Evolutionary conservation across 768 basidiomycete species (phyloP), one percentile per base, ranked within the genome.

Genomic region (Hortiboletus campestris): DNA sequence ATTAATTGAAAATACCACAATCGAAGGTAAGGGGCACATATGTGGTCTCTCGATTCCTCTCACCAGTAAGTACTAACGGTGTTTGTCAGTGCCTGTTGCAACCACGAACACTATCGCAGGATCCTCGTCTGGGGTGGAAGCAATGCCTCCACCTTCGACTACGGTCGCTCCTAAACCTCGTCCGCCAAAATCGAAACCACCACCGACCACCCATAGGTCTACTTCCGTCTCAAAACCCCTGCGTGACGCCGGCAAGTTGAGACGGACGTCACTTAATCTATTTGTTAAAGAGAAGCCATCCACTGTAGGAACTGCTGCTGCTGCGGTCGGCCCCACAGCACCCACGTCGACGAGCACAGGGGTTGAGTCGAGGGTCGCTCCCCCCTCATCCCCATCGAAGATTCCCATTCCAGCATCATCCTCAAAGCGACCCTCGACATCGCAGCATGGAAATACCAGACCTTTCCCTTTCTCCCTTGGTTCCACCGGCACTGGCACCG

Each of bases 321-420:
- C 20, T 9, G 17, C 17, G 2, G 22, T 13, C 3, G 43, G 8
- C 11, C 14, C 49, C 16, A 25, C 46, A 11, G 16, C 43, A 43
- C 54, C 59, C 7, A 49, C 53, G 6, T 59, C 58, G 14, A 60
- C 48, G 16, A 46, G 35, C 35, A 57, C 3, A 14, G 55, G 12
- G 59, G 60, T 39, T 36, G 20, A 42, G 10, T 64, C 63, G 32
- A 59, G 25, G 51, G 20, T 16, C 2, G 20, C 43, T 12, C 39
- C 54, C 14, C 29, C 41, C n/a, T 44, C 51, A 2, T 71, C 70
- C 31, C 64, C 68, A 14, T 72, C 70, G 2, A 72, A 70, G 49
- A 60, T 71, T 0, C 71, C 71, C 38, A 53, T 71, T 50, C 67
- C 59, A 2, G 19, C 45, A 7, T 69, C 63, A 2, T 60, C 65